Conservation (phyloP, 2,329 filamentous ascomycete species). For the Didymella exigua region DNA sequence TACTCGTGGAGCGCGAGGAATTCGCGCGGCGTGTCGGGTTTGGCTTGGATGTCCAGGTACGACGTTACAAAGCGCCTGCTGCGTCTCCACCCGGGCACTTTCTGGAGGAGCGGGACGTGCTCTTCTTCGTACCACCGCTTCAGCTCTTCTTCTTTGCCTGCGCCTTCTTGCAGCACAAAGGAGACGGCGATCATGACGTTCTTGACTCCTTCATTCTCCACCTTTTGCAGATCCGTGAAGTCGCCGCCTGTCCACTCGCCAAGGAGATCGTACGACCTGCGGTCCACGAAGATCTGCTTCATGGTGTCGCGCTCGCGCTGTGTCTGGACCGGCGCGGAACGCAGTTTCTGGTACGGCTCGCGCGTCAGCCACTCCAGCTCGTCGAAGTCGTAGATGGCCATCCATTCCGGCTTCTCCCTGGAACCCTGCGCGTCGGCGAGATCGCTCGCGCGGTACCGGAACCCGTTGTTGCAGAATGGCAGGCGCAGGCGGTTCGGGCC, state of each 20-base stretch:
- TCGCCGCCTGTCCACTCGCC: slow-evolving; percentile 60
- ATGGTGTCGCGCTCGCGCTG: slow-evolving; percentile 66
- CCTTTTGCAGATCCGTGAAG: slow-evolving; percentile 66
- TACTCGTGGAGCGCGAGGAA: slow-evolving; percentile 76
- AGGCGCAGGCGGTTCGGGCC: slow-evolving; percentile 79
- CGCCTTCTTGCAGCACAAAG: slow-evolving; percentile 62
- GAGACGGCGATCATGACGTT: slow-evolving; percentile 68
- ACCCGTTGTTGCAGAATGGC: slow-evolving; percentile 75
- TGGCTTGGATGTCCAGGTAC: slow-evolving; percentile 55
- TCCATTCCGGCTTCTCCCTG: slow-evolving; percentile 66
- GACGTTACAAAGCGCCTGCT: slow-evolving; percentile 73
- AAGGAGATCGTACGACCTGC: slow-evolving; percentile 72
- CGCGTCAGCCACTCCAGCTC: slow-evolving; percentile 73
- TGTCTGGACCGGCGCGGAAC: slow-evolving; percentile 62
- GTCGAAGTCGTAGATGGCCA: slow-evolving; percentile 82
- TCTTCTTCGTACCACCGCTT: slow-evolving; percentile 76
- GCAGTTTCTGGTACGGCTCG: slow-evolving; percentile 70
- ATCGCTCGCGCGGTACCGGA: slow-evolving; percentile 76
- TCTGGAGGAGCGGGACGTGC: slow-evolving; percentile 72
- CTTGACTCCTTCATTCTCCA: slow-evolving; percentile 59
- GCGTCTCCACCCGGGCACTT: slow-evolving; percentile 79
- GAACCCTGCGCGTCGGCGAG: slow-evolving; percentile 39
- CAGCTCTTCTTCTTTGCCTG: slow-evolving; percentile 59
- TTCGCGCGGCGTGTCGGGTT: slow-evolving; percentile 52
- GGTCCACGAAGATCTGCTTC: slow-evolving; percentile 70